phyloP scores from a whole-genome alignment of 257 asterid genomes.

The Cinchona pubescens region DNA sequence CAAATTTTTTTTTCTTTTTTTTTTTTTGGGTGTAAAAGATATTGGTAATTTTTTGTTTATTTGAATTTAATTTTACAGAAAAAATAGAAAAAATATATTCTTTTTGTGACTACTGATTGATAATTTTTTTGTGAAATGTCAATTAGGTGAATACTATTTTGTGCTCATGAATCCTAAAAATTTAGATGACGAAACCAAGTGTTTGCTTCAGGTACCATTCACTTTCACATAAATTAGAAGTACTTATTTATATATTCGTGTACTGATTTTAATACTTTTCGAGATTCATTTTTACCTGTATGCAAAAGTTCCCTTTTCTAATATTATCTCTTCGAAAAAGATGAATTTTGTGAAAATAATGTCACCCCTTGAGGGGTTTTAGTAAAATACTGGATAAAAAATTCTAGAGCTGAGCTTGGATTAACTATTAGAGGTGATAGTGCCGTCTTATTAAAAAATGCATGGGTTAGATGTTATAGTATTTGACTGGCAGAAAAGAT shows the following conservation, averaged over 20 bases:
- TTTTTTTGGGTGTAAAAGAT: neutral
- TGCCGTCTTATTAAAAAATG: neutral
- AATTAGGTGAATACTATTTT: conserved; percentile 50
- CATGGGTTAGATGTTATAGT: neutral
- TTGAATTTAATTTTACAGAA: too few relatives aligned
- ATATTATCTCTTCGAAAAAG: neutral
- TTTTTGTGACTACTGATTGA: conserved; percentile 10
- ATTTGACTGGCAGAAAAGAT: neutral
- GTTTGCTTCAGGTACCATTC: conserved; percentile 60
- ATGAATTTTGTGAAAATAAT: neutral
- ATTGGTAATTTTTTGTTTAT: too few relatives aligned
- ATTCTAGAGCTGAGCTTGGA: neutral
- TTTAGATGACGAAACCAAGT: conserved; percentile 45
- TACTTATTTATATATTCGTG: too few relatives aligned
- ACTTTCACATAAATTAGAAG: too few relatives aligned
- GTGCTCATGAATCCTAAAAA: conserved; percentile 78
- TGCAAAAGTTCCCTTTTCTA: neutral
- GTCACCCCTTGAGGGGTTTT: neutral
- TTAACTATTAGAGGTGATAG: neutral
- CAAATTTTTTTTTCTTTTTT: neutral
- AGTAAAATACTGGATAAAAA: neutral
- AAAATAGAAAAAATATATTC: too few relatives aligned
- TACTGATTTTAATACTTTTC: too few relatives aligned
- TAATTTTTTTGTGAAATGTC: neutral
- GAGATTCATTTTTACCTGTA: neutral